Percentiles rank a stretch among this genome's conserved stretches.
Conservation (phyloP, 768 basidiomycete genomes). For the Calocera viscosa region DNA sequence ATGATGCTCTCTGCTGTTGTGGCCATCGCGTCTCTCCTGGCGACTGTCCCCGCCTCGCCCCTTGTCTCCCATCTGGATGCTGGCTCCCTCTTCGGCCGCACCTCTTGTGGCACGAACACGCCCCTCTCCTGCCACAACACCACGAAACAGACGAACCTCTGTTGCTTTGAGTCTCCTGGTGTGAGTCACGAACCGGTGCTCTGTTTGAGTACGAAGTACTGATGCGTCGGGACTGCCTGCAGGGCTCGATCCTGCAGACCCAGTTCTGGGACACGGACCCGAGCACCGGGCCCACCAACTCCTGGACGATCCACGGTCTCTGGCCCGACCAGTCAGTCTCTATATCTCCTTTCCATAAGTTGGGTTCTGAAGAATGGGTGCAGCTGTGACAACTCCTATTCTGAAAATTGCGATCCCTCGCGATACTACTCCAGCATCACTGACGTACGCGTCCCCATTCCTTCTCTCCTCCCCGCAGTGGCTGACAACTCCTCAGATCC, state of each 20-base stretch:
- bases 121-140: constrained; percentile 8
- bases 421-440: constrained; percentile 22
- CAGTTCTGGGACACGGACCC: constrained; percentile 67
- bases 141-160: constrained; percentile 26
- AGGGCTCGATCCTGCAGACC: constrained; percentile 52
- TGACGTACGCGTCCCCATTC: constrained; percentile 5
- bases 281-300: constrained; percentile 46
- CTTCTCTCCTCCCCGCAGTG: background rate
- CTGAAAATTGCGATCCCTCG: constrained; percentile 21
- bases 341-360: background rate
- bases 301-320: constrained; percentile 69
- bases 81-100: background rate
- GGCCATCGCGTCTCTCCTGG: background rate
- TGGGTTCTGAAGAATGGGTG: constrained; percentile 12
- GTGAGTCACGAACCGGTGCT: constrained; percentile 29
- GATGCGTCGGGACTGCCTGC: constrained; percentile 3
- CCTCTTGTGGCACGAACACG: background rate
- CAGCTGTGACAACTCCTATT: constrained; percentile 20
- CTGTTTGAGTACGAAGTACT: background rate
- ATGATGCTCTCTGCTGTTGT: background rate
- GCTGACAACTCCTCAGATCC: background rate
- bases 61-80: background rate
- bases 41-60: background rate
- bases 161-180: constrained; percentile 56
- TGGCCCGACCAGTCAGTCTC: constrained; percentile 50